Percentiles rank a stretch among this genome's conserved stretches.
phyloP scores from a whole-genome alignment of 495 filamentous ascomycete species.

The Parathielavia hyrcaniae region DNA sequence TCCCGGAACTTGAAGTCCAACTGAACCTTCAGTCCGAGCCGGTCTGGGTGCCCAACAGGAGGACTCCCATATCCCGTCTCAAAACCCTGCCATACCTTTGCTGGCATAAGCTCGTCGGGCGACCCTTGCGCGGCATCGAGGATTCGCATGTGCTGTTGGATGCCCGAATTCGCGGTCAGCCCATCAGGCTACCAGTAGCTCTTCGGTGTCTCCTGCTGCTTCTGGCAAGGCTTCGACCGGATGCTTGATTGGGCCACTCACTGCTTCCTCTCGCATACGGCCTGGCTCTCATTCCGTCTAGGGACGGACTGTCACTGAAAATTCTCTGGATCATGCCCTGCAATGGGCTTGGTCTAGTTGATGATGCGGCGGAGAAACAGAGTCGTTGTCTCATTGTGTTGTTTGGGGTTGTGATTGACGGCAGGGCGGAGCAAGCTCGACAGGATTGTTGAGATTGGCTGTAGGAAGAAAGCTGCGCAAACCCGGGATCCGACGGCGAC shows the following conservation, averaged over 20 bases:
- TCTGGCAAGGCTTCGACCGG: not conserved
- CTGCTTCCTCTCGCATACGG: not conserved
- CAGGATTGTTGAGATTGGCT: not conserved
- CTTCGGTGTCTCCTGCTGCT: too few relatives aligned
- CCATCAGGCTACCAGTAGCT: too few relatives aligned
- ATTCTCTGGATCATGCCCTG: not conserved
- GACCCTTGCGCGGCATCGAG: too few relatives aligned
- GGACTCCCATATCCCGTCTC: too few relatives aligned
- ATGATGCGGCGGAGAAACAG: not conserved
- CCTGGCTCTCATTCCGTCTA: not conserved
- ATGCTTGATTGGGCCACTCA: not conserved
- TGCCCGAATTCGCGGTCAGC: too few relatives aligned
- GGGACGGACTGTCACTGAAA: not conserved
- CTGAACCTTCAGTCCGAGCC: too few relatives aligned
- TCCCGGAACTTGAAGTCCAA: too few relatives aligned
- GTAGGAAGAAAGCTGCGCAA: not conserved
- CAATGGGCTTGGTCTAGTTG: not conserved
- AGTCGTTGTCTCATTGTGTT: not conserved
- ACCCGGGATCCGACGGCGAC: too few relatives aligned
- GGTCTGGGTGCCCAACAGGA: too few relatives aligned
- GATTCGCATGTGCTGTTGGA: too few relatives aligned
- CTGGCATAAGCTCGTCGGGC: too few relatives aligned
- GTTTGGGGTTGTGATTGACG: not conserved
- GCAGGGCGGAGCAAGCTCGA: not conserved
- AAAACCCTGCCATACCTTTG: too few relatives aligned